phyloP scores from a whole-genome alignment of 495 filamentous ascomycete species.

The Hamigera avellanea region DNA sequence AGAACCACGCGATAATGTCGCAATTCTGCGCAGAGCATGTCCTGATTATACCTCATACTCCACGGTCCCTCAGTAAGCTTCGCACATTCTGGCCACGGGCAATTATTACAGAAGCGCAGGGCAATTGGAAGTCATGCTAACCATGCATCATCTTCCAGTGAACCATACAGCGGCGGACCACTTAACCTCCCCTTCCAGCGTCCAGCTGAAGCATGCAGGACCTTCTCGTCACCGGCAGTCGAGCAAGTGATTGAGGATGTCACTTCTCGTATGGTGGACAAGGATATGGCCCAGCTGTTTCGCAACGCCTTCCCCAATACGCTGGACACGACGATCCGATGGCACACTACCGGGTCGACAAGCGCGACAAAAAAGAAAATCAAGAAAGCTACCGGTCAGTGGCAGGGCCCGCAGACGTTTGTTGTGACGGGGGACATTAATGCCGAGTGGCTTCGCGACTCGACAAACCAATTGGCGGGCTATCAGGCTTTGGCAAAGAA shows the following conservation, averaged over 20 bases:
- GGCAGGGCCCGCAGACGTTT: conserved; percentile 82
- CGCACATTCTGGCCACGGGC: background rate
- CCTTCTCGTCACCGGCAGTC: conserved; percentile 73
- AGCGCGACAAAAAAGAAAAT: conserved; percentile 19
- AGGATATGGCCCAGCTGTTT: conserved; percentile 85
- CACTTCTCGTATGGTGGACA: conserved; percentile 66
- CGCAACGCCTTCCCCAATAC: conserved; percentile 97
- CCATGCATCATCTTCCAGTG: conserved; percentile 25
- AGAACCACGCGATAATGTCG: no score
- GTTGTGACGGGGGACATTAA: conserved; percentile 99
- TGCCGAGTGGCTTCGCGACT: conserved; percentile 95
- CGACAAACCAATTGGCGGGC: conserved; percentile 85
- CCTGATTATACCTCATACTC: conserved; percentile 41
- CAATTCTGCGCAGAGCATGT: conserved; percentile 30
- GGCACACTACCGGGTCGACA: conserved; percentile 47
- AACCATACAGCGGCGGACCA: conserved; percentile 67
- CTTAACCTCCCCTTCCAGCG: conserved; percentile 83
- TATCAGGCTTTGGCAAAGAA: conserved; percentile 78
- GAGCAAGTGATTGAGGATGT: conserved; percentile 81
- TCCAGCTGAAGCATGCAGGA: conserved; percentile 68
- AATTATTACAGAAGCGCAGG: background rate
- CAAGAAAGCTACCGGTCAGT: conserved; percentile 45
- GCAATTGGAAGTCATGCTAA: background rate
- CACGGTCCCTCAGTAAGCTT: conserved; percentile 31
- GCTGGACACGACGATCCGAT: conserved; percentile 80